Conservation (phyloP, 2,329 filamentous ascomycete species). For the Colletotrichum neosansevieriae region DNA sequence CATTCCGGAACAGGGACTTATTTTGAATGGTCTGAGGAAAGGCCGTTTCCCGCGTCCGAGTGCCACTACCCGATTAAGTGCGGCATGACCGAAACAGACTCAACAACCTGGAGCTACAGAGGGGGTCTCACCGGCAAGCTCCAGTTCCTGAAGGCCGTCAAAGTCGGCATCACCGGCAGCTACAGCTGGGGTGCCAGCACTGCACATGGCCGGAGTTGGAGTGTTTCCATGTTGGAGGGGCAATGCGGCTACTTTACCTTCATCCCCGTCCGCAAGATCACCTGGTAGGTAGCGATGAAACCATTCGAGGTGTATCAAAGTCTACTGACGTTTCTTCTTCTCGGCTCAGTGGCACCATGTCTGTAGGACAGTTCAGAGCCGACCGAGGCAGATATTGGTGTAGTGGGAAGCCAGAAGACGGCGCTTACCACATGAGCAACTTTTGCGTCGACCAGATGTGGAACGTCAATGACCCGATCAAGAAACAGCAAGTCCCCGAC, state of each 20-base stretch:
- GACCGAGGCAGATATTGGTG: not conserved
- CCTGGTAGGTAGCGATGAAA: slow-evolving; percentile 6
- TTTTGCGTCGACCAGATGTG: slow-evolving; percentile 24
- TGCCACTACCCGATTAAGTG: slow-evolving; percentile 49
- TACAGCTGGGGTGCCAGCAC: slow-evolving; percentile 17
- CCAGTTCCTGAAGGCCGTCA: slow-evolving; percentile 31
- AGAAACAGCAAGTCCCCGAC: slow-evolving; percentile 13
- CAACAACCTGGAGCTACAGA: slow-evolving; percentile 45
- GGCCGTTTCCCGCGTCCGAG: slow-evolving; percentile 52
- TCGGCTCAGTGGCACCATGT: slow-evolving; percentile 22
- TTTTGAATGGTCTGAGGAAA: slow-evolving; percentile 45
- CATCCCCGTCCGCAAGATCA: slow-evolving; percentile 33
- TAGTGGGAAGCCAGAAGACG: not conserved
- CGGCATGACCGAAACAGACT: slow-evolving; percentile 46
- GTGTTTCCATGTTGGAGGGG: slow-evolving; percentile 9
- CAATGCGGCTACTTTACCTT: slow-evolving; percentile 41
- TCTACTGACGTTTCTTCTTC: not conserved
- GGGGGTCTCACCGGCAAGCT: slow-evolving; percentile 50
- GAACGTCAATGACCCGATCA: not conserved
- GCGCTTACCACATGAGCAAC: not conserved
- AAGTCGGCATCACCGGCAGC: slow-evolving; percentile 43
- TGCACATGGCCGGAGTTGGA: slow-evolving; percentile 9
- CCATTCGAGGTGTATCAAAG: not conserved
- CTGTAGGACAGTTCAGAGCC: not conserved
- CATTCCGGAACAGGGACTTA: slow-evolving; percentile 38